phyloP scores from a whole-genome alignment of 257 asterid species.

The Catharanthus roseus region DNA sequence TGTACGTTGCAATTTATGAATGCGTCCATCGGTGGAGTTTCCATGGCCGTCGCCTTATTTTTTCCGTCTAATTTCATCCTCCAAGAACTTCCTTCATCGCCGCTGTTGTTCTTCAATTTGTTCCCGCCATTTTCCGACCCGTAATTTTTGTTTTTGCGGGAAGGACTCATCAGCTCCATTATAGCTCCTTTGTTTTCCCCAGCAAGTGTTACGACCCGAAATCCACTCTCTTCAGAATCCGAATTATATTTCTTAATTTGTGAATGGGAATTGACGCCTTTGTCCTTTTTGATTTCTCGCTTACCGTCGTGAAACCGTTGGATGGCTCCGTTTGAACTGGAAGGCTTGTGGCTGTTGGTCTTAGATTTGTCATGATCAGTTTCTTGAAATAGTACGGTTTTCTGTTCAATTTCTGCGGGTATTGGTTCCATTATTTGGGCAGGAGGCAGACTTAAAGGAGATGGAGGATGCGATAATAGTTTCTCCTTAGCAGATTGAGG shows the following conservation, averaged over 20 bases:
- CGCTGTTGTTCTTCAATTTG: constrained; percentile 18
- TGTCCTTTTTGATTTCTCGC: constrained; percentile 18
- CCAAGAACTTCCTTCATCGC: constrained; percentile 26
- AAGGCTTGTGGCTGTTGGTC: constrained; percentile 5
- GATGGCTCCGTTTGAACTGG: neutral
- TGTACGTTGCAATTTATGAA: constrained; percentile 72
- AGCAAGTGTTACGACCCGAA: constrained; percentile 51
- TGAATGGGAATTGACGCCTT: neutral
- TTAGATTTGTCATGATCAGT: constrained; percentile 6
- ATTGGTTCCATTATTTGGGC: constrained; percentile 26
- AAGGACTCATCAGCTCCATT: constrained; percentile 46
- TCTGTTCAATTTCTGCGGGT: constrained; percentile 24
- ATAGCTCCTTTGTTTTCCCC: constrained; percentile 84
- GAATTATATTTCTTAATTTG: constrained; percentile 19
- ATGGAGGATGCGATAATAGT: constrained; percentile 40
- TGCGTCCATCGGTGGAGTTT: constrained; percentile 31
- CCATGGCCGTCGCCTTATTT: constrained; percentile 16
- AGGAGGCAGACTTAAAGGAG: constrained; percentile 34
- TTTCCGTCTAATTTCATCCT: constrained; percentile 26
- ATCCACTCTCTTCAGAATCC: constrained; percentile 33
- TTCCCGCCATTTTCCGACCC: constrained; percentile 15
- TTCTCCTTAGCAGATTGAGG: constrained; percentile 31
- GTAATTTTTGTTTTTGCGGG: constrained; percentile 25
- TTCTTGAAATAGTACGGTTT: constrained; percentile 17
- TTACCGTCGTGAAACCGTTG: constrained; percentile 7